Evolutionary conservation across 139 green algal genomes (phyloP).

Genomic region (Haematococcus lacustris): DNA sequence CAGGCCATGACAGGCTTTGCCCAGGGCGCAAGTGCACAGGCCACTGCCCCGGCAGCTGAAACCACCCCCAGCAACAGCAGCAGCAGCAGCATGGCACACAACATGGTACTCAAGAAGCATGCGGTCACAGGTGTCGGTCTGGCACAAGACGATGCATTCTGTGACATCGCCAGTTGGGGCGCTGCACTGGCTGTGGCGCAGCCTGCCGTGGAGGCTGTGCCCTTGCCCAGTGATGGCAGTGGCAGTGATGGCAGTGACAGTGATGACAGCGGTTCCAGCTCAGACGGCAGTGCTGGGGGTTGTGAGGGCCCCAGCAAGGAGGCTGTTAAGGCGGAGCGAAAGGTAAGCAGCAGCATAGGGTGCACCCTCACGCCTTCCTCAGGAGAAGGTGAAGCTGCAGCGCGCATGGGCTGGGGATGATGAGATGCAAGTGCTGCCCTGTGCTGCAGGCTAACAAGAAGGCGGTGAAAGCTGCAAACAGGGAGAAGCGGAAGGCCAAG

Average conservation of each 20-base stretch:
- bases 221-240: background rate
- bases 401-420: background rate
- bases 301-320: too few species aligned
- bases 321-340: background rate
- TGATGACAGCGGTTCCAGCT: too few species aligned
- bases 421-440: too few species aligned
- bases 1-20: slow-evolving; percentile 78
- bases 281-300: too few species aligned
- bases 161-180: too few species aligned
- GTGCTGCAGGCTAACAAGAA: slow-evolving; percentile 71
- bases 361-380: background rate
- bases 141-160: too few species aligned
- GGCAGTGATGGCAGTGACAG: slow-evolving; percentile 18
- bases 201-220: background rate
- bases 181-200: too few species aligned
- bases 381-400: background rate
- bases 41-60: slow-evolving; percentile 3
- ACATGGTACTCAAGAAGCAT: too few species aligned
- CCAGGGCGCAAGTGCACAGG: too few species aligned
- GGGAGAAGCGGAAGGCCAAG: slow-evolving; percentile 86
- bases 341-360: background rate
- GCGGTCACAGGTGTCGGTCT: too few species aligned
- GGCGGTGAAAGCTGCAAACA: slow-evolving; percentile 79
- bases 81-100: too few species aligned
- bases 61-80: slow-evolving; percentile 1